Evolutionary conservation across 1,139 yeast species (phyloP).

Genomic region (Geotrichum macrosporum): DNA sequence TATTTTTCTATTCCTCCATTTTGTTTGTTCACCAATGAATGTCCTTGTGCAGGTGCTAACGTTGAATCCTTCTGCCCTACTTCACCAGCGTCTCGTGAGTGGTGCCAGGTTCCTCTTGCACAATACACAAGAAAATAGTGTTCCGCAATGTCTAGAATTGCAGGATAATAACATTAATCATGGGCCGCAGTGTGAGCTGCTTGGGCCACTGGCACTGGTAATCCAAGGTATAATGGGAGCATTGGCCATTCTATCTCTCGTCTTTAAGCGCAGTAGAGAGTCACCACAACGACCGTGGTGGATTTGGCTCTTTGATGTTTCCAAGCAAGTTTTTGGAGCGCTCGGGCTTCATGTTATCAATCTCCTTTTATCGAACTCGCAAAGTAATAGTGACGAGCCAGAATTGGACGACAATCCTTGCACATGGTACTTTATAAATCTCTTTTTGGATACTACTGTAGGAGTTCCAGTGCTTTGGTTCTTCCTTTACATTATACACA

Average conservation of each 20-base stretch:
- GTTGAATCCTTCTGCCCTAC: neutral
- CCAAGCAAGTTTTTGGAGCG: slow-evolving; percentile 85
- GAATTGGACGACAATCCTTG: slow-evolving; percentile 40
- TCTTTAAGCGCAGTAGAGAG: slow-evolving; percentile 72
- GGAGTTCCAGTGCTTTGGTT: slow-evolving; percentile 82
- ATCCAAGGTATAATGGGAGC: slow-evolving; percentile 55
- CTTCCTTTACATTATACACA: slow-evolving; percentile 44
- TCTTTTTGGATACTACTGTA: slow-evolving; percentile 87
- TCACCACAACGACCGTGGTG: slow-evolving; percentile 82
- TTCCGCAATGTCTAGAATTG: too few species aligned
- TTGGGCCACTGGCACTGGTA: slow-evolving; percentile 44
- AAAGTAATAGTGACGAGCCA: slow-evolving; percentile 32
- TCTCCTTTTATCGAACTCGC: slow-evolving; percentile 44
- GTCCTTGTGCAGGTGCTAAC: neutral
- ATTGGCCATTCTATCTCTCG: slow-evolving; percentile 66
- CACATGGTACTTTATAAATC: slow-evolving; percentile 80
- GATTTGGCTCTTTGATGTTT: slow-evolving; percentile 85
- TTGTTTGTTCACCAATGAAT: neutral
- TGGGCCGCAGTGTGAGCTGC: slow-evolving; percentile 37
- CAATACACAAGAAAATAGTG: too few species aligned
- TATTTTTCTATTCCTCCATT: neutral
- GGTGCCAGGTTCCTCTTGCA: neutral
- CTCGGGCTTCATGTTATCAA: slow-evolving; percentile 78
- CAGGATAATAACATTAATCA: neutral
- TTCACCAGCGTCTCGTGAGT: neutral